Evolutionary conservation across 192 early-diverging fungal species (phyloP).

Genomic region (Coemansia sp.): DNA sequence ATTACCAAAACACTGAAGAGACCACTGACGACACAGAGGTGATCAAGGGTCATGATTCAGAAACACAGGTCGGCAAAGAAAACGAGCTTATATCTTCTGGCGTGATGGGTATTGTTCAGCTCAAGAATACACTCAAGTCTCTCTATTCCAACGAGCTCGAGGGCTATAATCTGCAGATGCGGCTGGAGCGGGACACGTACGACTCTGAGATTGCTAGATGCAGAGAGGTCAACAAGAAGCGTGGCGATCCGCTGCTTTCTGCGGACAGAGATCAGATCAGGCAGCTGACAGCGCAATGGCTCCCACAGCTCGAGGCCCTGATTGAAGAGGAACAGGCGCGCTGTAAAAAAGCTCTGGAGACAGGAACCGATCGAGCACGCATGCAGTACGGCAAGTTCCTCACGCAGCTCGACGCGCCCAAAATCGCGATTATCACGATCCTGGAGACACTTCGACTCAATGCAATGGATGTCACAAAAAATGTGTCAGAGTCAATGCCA

Average conservation of each 20-base stretch:
- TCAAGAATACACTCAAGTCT: conserved; percentile 68
- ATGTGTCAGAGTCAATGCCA: conserved; percentile 33
- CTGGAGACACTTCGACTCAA: conserved; percentile 72
- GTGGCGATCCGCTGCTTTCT: conserved; percentile 59
- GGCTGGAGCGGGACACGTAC: conserved; percentile 80
- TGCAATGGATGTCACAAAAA: conserved; percentile 34
- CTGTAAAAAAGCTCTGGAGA: conserved; percentile 27
- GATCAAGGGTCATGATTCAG: conserved; percentile 14
- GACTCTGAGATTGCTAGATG: conserved; percentile 70
- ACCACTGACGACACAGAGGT: background rate
- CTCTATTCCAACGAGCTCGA: conserved; percentile 57
- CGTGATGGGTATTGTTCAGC: conserved; percentile 73
- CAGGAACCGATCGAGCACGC: conserved; percentile 20
- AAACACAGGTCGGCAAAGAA: conserved; percentile 20
- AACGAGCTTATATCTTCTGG: conserved; percentile 51
- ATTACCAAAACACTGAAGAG: conserved; percentile 11
- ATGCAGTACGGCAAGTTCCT: conserved; percentile 38
- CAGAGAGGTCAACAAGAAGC: conserved; percentile 58
- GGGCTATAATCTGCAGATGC: conserved; percentile 72
- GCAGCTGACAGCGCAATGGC: conserved; percentile 71
- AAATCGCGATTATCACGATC: conserved; percentile 82
- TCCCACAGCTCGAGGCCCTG: conserved; percentile 63
- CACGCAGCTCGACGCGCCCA: conserved; percentile 59
- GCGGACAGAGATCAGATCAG: conserved; percentile 58
- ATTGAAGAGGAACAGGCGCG: conserved; percentile 70